phyloP scores from a whole-genome alignment of 192 early-diverging fungal species.

The Backusella westeae region DNA sequence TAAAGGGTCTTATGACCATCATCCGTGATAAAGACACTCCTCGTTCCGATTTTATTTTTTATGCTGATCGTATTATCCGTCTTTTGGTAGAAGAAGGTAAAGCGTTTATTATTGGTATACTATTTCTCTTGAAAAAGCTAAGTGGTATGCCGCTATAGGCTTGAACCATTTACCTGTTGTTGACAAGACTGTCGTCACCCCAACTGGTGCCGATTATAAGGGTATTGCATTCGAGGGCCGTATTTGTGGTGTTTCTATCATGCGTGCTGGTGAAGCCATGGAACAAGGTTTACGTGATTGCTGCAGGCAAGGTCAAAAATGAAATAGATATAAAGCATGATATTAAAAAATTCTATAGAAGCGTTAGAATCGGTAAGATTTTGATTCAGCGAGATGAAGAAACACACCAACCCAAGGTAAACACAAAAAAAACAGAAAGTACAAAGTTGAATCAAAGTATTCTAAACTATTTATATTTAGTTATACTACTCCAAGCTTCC shows the following conservation, averaged over 20 bases:
- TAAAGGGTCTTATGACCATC: slow-evolving; percentile 81
- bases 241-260: slow-evolving; percentile 73
- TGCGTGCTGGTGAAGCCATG: slow-evolving; percentile 96
- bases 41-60: slow-evolving; percentile 94
- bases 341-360: slow-evolving; percentile 41
- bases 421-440: background rate
- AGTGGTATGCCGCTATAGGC: slow-evolving; percentile 36
- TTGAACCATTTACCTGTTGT: slow-evolving; percentile 90
- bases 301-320: slow-evolving; percentile 49
- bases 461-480: slow-evolving; percentile 27
- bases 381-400: slow-evolving; percentile 95
- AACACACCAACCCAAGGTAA: slow-evolving; percentile 80
- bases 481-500: slow-evolving; percentile 94
- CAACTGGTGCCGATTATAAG: slow-evolving; percentile 55
- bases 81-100: slow-evolving; percentile 89
- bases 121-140: background rate
- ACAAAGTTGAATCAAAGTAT: background rate
- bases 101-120: background rate
- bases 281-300: slow-evolving; percentile 83
- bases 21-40: slow-evolving; percentile 76
- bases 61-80: slow-evolving; percentile 83
- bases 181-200: slow-evolving; percentile 74
- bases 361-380: slow-evolving; percentile 93
- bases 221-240: slow-evolving; percentile 16
- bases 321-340: background rate